These are phyloP conservation scores for Auricularia sp. DNA, from an alignment of 768 basidiomycete genomes.

Conservation along the genomic window DNA sequence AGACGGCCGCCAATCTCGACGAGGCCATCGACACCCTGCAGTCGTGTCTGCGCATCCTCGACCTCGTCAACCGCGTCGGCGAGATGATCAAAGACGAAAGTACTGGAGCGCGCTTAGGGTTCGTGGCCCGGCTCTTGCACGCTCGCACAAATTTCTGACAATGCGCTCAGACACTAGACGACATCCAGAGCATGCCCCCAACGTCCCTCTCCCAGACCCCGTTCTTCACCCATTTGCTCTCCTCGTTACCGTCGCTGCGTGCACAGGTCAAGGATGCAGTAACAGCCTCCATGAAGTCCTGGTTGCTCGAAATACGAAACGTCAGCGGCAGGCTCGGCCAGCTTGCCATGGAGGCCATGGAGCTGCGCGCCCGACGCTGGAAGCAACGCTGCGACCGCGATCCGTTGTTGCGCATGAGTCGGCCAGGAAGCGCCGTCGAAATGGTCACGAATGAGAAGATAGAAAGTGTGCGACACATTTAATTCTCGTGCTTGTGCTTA, in stretches of 20 bases:
- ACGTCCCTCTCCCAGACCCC: slow-evolving; percentile 85
- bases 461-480: slow-evolving; percentile 55
- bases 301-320: slow-evolving; percentile 91
- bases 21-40: slow-evolving; percentile 95
- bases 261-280: slow-evolving; percentile 87
- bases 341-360: slow-evolving; percentile 86
- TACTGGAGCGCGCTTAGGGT: slow-evolving; percentile 97
- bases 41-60: slow-evolving; percentile 82
- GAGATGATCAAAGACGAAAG: slow-evolving; percentile 90
- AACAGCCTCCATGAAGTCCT: slow-evolving; percentile 90
- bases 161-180: slow-evolving; percentile 72
- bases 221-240: slow-evolving; percentile 83
- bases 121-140: slow-evolving; percentile 27
- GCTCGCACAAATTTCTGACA: slow-evolving; percentile 8
- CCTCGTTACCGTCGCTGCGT: slow-evolving; percentile 83
- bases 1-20: slow-evolving; percentile 89
- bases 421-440: slow-evolving; percentile 88
- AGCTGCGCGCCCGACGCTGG: slow-evolving; percentile 73
- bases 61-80: slow-evolving; percentile 84
- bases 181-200: slow-evolving; percentile 83
- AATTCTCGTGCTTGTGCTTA: slow-evolving; percentile 4
- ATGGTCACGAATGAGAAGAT: slow-evolving; percentile 86
- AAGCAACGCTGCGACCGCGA: slow-evolving; percentile 75
- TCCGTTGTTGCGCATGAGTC: slow-evolving; percentile 58
- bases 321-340: slow-evolving; percentile 76